A percentile compares a stretch with the other conserved stretches of the same genome.
These are phyloP conservation scores for Phytophthora aleatoria DNA, from an alignment of 352 stramenopile species.

Conservation along the genomic window DNA sequence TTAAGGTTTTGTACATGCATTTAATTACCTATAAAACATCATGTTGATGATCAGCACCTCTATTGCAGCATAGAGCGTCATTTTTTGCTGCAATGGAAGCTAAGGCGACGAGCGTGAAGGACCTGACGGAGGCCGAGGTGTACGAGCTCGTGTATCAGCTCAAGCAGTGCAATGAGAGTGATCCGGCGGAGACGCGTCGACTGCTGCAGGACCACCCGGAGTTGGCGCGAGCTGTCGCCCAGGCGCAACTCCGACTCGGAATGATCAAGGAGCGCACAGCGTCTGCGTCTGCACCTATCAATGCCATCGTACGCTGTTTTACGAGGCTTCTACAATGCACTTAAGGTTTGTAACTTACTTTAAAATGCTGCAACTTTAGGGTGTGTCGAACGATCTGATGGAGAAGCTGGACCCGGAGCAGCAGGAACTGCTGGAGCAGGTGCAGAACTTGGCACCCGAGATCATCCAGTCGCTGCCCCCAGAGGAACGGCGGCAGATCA, in stretches of 20 bases:
- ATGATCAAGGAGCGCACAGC: conserved; percentile 62
- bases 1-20: background rate
- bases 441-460: conserved; percentile 81
- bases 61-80: background rate
- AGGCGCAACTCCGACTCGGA: conserved; percentile 76
- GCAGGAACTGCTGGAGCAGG: conserved; percentile 77
- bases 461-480: conserved; percentile 78
- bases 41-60: background rate
- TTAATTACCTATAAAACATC: background rate
- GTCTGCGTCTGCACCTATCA: conserved; percentile 42
- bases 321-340: background rate
- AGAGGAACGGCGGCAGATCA: conserved; percentile 80
- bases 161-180: conserved; percentile 83
- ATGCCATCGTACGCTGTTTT: conserved; percentile 44
- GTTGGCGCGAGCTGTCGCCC: conserved; percentile 69
- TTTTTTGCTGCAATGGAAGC: conserved; percentile 21
- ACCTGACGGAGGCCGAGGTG: conserved; percentile 57
- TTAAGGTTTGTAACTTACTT: background rate
- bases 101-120: conserved; percentile 49
- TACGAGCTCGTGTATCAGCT: conserved; percentile 84
- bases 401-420: conserved; percentile 78
- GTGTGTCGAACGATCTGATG: conserved; percentile 69
- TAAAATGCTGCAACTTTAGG: conserved; percentile 25
- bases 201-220: conserved; percentile 80
- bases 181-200: conserved; percentile 64